phyloP scores from a whole-genome alignment of 768 basidiomycete species.

The Rhodotorula babjevae region DNA sequence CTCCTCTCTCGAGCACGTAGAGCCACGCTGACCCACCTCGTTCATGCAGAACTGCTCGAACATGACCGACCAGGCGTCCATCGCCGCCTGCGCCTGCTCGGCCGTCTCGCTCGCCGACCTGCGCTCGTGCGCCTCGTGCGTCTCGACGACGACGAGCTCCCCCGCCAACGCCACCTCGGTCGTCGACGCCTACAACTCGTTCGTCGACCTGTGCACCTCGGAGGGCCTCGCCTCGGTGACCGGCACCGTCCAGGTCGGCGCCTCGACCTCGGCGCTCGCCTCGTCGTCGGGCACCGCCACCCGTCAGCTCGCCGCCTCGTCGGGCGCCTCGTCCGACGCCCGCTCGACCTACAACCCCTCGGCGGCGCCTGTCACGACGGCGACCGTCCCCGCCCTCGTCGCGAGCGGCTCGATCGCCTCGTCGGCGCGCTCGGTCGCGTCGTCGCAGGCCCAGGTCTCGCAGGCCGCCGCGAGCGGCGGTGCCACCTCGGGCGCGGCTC shows the following conservation, averaged over 20 bases:
- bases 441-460: background rate
- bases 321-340: background rate
- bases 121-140: constrained; percentile 21
- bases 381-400: constrained; percentile 20
- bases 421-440: constrained; percentile 4
- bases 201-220: constrained; percentile 32
- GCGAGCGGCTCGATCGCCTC: constrained; percentile 7
- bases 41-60: constrained; percentile 19
- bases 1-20: no score
- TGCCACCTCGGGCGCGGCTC: background rate
- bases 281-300: background rate
- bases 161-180: constrained; percentile 14
- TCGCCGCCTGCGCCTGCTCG: constrained; percentile 36
- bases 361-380: constrained; percentile 15
- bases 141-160: constrained; percentile 19
- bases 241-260: constrained; percentile 33
- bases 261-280: constrained; percentile 15
- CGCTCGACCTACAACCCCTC: constrained; percentile 16
- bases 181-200: constrained; percentile 31
- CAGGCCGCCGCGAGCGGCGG: background rate
- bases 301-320: background rate
- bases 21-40: background rate
- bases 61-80: constrained; percentile 10
- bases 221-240: constrained; percentile 35
- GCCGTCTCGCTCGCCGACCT: constrained; percentile 23